Evolutionary conservation across 441 rosid genomes (phyloP), one percentile per base, ranked within the genome.

Genomic region (Syzygium syzygioides): DNA sequence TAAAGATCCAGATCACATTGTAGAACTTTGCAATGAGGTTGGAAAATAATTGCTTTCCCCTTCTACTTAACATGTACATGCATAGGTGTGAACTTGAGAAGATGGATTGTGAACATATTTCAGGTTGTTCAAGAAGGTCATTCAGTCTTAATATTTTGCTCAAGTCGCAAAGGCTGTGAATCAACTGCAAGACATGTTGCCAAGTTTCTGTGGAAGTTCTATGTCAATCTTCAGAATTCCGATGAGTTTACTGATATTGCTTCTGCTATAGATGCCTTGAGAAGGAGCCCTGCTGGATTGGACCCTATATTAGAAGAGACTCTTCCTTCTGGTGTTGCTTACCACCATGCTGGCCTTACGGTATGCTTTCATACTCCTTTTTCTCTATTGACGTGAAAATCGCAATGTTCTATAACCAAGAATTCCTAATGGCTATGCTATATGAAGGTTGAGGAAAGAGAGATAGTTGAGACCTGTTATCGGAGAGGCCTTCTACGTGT

Each of bases 341-440:
- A 97, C 95, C 99, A 98, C 91, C 99, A 98, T 94, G 99, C 99
- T 90, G 99, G 99, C 89, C 97, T 98, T 79, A 98, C 99, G 54
- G 99, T 98, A 95, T 90, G 93, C 87, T 86, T 87, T 86, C 52
- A 45, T 53, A 41, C 85, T 86, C 34, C 34, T 13, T 11, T 19
- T 45, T 90, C 86, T 85, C 26, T 34, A 85, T 85, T 85, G 86
- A 55, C 13, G 48, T 55, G 62, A 64, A 62, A 25, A 52, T 64
- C 80, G 53, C 60, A 57, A 66, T 50, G 87, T 85, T 89, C 68
- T 87, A 14, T 71, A 3, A 52, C 50, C 86, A 30, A 85, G 85
- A 87, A 86, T 53, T 90, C 86, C 41, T 86, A 20, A 88, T 68
- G 59, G 26, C 62, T 91, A 79, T 80, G 59, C 88, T 86, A 90